These are phyloP conservation scores for Yamagishiella unicocca DNA, from an alignment of 139 green algal species.

Conservation along the genomic window DNA sequence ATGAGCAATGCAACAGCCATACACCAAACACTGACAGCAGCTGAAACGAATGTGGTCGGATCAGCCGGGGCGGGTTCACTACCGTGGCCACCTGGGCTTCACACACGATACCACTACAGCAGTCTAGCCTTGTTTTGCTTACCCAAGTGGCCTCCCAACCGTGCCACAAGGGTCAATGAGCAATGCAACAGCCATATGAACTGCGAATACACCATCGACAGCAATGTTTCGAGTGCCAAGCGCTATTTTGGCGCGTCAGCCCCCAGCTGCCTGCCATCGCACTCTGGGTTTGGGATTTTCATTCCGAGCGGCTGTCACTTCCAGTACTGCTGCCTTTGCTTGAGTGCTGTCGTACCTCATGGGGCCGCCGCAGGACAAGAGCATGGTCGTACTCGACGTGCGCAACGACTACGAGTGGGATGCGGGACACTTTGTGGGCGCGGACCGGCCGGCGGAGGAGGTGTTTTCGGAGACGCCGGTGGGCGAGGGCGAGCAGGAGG, in stretches of 20 bases:
- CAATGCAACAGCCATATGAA: neutral
- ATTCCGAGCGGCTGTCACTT: too few species aligned
- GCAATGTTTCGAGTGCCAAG: too few species aligned
- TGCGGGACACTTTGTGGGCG: constrained; percentile 95
- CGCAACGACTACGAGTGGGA: constrained; percentile 99
- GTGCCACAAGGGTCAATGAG: constrained; percentile 19
- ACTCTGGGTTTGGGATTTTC: neutral
- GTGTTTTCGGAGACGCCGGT: constrained; percentile 92
- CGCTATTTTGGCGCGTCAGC: too few species aligned
- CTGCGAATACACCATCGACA: too few species aligned
- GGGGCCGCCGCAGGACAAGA: constrained; percentile 45
- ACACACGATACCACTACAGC: neutral
- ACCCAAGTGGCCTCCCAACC: neutral
- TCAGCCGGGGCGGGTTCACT: neutral
- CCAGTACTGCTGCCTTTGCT: too few species aligned
- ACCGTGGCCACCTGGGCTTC: neutral
- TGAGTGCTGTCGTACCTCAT: too few species aligned
- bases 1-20: constrained; percentile 12
- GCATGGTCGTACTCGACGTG: constrained; percentile 93
- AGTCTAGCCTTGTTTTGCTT: neutral
- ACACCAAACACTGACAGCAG: too few species aligned
- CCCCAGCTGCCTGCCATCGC: too few species aligned
- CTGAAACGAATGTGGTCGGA: constrained; percentile 12
- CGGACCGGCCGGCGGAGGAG: constrained; percentile 81
- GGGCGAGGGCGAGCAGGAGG: constrained; percentile 46